phyloP scores from a whole-genome alignment of 2,329 filamentous ascomycete species.

The Neospermospora avenae region DNA sequence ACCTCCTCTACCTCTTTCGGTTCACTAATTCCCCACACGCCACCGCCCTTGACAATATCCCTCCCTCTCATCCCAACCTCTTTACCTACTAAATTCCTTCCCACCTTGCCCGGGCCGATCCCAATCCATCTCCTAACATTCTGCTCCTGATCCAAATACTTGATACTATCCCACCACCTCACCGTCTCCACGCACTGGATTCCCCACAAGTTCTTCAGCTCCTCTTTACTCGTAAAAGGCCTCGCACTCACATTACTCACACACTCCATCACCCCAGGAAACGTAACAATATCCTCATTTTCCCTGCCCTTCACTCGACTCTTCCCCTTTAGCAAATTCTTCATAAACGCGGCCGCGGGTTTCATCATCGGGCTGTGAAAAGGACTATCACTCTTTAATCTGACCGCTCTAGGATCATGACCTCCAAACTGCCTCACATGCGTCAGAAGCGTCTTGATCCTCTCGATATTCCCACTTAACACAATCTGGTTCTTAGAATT shows the following conservation, averaged over 20 bases:
- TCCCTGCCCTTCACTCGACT: conserved; percentile 52
- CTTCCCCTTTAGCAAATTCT: conserved; percentile 58
- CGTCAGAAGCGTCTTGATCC: conserved; percentile 76
- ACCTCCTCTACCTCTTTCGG: conserved; percentile 72
- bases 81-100: conserved; percentile 88
- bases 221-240: conserved; percentile 69
- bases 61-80: conserved; percentile 84
- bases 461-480: conserved; percentile 78
- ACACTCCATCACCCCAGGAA: conserved; percentile 72
- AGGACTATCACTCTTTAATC: conserved; percentile 81
- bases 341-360: conserved; percentile 75
- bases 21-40: conserved; percentile 88
- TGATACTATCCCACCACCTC: conserved; percentile 90
- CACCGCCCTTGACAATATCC: conserved; percentile 79
- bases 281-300: conserved; percentile 65
- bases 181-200: conserved; percentile 89
- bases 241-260: conserved; percentile 82
- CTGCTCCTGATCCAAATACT: conserved; percentile 80
- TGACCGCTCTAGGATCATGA: conserved; percentile 84
- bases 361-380: conserved; percentile 93
- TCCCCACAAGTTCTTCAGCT: conserved; percentile 76
- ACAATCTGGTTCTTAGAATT: conserved; percentile 98
- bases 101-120: conserved; percentile 90
- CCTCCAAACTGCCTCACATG: conserved; percentile 87
- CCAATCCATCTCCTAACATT: conserved; percentile 84